Percentiles rank a stretch among this genome's conserved stretches.
Conservation (phyloP, 371 early-diverging fungal genomes). For the Mucor velutinosus region DNA sequence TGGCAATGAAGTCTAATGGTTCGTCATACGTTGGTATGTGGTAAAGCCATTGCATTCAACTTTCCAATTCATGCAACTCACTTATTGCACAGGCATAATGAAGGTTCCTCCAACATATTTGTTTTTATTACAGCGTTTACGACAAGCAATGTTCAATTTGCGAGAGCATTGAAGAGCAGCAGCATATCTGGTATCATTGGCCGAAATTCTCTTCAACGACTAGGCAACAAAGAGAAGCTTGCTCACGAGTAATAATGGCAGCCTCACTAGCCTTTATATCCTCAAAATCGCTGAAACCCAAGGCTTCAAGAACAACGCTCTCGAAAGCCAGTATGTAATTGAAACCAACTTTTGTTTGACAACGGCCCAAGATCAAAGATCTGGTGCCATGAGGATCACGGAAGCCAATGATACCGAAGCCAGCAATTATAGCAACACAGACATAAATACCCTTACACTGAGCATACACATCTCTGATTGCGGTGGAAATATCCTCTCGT, state of each 20-base stretch:
- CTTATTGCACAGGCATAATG: conserved; percentile 98
- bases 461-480: conserved; percentile 80
- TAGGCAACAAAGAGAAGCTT: conserved; percentile 68
- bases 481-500: conserved; percentile 95
- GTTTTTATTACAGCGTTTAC: conserved; percentile 99
- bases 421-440: conserved; percentile 95
- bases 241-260: conserved; percentile 81
- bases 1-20: conserved; percentile 89
- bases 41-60: conserved; percentile 93
- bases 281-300: conserved; percentile 84
- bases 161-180: conserved; percentile 92
- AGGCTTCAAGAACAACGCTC: conserved; percentile 88
- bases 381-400: conserved; percentile 96
- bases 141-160: conserved; percentile 82
- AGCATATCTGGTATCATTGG: conserved; percentile 95
- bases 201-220: conserved; percentile 62
- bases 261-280: conserved; percentile 94
- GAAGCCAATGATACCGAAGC: conserved; percentile 88
- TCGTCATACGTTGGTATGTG: neutral
- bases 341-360: conserved; percentile 54
- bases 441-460: conserved; percentile 93
- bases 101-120: conserved; percentile 97
- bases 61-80: conserved; percentile 90
- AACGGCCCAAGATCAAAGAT: conserved; percentile 89
- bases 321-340: conserved; percentile 98